Conservation (phyloP, 2,329 filamentous ascomycete species). For the Bipolaris cookei region DNA sequence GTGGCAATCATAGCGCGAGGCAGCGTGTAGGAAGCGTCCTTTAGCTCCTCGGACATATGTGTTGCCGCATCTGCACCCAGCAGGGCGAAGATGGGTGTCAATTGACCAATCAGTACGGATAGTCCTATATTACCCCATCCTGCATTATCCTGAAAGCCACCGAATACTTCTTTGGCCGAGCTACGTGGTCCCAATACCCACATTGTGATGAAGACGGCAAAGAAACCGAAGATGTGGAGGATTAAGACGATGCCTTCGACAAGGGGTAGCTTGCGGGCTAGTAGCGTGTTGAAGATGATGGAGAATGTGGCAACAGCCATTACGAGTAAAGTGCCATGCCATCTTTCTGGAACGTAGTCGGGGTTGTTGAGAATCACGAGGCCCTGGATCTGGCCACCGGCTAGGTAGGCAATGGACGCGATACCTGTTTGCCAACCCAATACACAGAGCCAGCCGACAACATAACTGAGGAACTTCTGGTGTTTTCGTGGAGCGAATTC, state of each 20-base stretch:
- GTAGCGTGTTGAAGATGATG: conserved; percentile 54
- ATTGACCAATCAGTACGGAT: conserved; percentile 31
- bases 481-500: conserved; percentile 34
- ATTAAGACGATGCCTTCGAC: conserved; percentile 56
- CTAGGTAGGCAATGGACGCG: conserved; percentile 41
- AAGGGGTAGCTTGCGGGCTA: conserved; percentile 53
- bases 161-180: conserved; percentile 31
- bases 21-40: conserved; percentile 43
- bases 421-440: conserved; percentile 51
- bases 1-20: conserved; percentile 53
- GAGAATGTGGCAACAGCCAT: conserved; percentile 52
- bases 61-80: conserved; percentile 40
- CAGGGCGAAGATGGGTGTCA: conserved; percentile 31
- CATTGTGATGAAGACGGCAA: conserved; percentile 53
- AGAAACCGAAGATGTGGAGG: conserved; percentile 59
- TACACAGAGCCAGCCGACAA: conserved; percentile 51
- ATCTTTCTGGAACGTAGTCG: conserved; percentile 49
- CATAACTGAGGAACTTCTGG: conserved; percentile 33
- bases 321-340: conserved; percentile 59
- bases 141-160: conserved; percentile 33
- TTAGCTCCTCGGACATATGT: conserved; percentile 45
- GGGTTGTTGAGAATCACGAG: conserved; percentile 50
- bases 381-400: conserved; percentile 41
- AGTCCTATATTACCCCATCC: conserved; percentile 37
- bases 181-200: conserved; percentile 39